Evolutionary conservation across 2,329 filamentous ascomycete genomes (phyloP).

Genomic region (Colletotrichum sidae): DNA sequence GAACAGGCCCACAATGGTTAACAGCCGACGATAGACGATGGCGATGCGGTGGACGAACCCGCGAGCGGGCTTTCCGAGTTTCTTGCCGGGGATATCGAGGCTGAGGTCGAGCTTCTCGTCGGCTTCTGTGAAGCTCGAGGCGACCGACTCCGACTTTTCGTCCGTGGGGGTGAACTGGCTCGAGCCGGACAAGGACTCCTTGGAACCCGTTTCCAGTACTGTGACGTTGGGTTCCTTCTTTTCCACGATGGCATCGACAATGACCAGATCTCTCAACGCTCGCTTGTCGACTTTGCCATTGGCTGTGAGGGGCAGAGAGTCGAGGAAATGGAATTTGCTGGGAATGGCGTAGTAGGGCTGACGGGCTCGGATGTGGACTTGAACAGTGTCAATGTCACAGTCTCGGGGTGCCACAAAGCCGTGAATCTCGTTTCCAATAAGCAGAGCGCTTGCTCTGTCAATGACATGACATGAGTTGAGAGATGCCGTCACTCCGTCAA

Average conservation of each 20-base stretch:
- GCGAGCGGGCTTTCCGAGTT: conserved; percentile 50
- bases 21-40: conserved; percentile 67
- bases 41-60: conserved; percentile 58
- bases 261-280: conserved; percentile 51
- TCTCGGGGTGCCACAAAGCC: conserved; percentile 54
- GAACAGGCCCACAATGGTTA: conserved; percentile 61
- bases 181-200: conserved; percentile 10
- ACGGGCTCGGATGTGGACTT: conserved; percentile 50
- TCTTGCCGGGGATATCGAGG: conserved; percentile 53
- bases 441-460: conserved; percentile 58
- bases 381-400: conserved; percentile 50
- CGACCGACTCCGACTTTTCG: conserved; percentile 16
- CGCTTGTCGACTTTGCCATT: conserved; percentile 70
- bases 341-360: conserved; percentile 69
- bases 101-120: conserved; percentile 31
- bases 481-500: conserved; percentile 66
- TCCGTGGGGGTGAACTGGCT: conserved; percentile 10
- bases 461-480: conserved; percentile 59
- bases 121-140: conserved; percentile 28
- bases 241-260: background rate
- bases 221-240: conserved; percentile 3
- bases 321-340: conserved; percentile 54
- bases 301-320: conserved; percentile 59
- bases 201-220: conserved; percentile 17
- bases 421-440: conserved; percentile 60